Base-by-base conservation (phyloP, 1,284 basidiomycete species). In the Ustilago esculenta region DNA sequence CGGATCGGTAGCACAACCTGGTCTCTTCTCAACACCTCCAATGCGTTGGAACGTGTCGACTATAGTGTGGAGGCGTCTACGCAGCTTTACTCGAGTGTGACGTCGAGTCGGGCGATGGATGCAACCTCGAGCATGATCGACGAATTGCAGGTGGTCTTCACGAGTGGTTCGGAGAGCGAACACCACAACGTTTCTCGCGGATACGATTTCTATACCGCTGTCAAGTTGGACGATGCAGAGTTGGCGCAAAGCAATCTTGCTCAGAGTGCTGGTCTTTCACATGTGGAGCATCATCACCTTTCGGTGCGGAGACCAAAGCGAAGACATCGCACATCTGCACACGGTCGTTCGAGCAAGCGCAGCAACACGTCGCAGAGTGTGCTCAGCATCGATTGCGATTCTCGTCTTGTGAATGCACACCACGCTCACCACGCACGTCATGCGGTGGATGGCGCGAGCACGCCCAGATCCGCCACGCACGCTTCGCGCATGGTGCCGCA, bases 351-450 rank as follows among this genome's bases (percentile, higher is more conserved):
- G 9, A 70, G 67, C 53, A 70, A 70, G 47, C 59, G 60, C 37
- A 70, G 67, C 57, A 70, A 70, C 46, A 70, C 60, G 0, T 65
- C 60, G 11, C 67, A 70, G 37, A 60, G 52, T 23, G 39, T 60
- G 21, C 54, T 69, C 24, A 54, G 54, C 42, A 53, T 69, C 35
- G 66, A 69, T 30, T 57, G 54, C 27, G 52, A 69, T 15, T 42
- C 43, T 34, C 58, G 53, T 20, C 49, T 52, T 0, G 42, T 63
- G 23, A 44, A 40, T 4, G 42, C 37, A 4, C 33, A 30, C 23
- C 30, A 40, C 20, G 49, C 27, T 17, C 45, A 50, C 6, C 27
- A 12, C 27, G 7, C 7, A 29, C 12, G 12, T 29, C n/a, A n/a
- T n/a, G n/a, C n/a, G n/a, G 27, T 29, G 7, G 27, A 29, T 29